Conservation (phyloP, 306 rosid genomes). For the Lablab purpureus region DNA sequence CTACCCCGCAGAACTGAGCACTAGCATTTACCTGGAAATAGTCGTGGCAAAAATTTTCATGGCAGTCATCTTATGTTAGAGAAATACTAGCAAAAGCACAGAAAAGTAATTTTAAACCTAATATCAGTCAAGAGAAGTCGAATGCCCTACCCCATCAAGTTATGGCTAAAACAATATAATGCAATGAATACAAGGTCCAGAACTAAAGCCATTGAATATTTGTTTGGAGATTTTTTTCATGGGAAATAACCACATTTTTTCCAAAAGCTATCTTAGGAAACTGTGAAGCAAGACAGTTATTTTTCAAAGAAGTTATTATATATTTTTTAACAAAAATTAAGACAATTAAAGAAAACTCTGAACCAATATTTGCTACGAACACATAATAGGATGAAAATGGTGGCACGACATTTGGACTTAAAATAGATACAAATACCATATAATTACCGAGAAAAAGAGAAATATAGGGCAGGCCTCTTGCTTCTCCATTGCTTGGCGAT, state of each 20-base stretch:
- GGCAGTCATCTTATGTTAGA: constrained; percentile 14
- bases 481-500: constrained; percentile 74
- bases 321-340: not conserved
- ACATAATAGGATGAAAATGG: constrained; percentile 12
- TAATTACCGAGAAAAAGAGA: constrained; percentile 77
- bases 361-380: not conserved
- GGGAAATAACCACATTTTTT: not conserved
- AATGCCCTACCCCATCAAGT: constrained; percentile 35
- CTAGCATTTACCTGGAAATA: constrained; percentile 84
- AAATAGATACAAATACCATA: constrained; percentile 34
- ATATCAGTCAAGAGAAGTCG: constrained; percentile 28
- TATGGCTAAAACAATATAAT: constrained; percentile 35
- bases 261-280: not conserved
- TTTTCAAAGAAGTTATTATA: not conserved
- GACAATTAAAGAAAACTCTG: not conserved
- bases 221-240: not conserved
- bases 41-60: constrained; percentile 17
- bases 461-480: constrained; percentile 74
- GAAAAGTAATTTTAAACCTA: not conserved
- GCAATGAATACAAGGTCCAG: constrained; percentile 40
- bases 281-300: not conserved
- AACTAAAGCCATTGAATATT: not conserved
- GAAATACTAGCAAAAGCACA: constrained; percentile 16
- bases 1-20: constrained; percentile 95
- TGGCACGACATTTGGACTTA: constrained; percentile 1